Evolutionary conservation across 2,329 filamentous ascomycete species (phyloP), one percentile per base, ranked within the genome.

Genomic region (Fusarium kyushuense): DNA sequence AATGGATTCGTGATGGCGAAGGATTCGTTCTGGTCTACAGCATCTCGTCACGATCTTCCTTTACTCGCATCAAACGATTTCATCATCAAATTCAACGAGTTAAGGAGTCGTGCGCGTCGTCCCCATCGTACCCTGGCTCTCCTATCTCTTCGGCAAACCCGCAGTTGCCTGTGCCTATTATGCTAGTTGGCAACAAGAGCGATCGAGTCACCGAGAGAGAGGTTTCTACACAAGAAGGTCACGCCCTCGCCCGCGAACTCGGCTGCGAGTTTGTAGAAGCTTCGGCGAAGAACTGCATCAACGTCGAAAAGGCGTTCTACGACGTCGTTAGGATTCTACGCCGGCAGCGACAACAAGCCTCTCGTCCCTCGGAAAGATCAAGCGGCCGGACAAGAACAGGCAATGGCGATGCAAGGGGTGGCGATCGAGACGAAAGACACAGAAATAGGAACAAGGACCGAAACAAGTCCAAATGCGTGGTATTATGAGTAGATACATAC

Each of bases 131-230:
- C 74, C 89, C 90, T 10, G 91, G 91, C 65, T 93, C 91, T 25
- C 91, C 91, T 49, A 85, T 93, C 73, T 82, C 90, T 77, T 73
- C 88, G 73, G 80, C 83, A 76, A 80, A 79, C 78, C 82, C 87
- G 27, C 88, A 87, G 67, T 85, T 88, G 67, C 91, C 91, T 21
- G 93, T 96, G 17, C 96, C 96, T 46, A 93, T 99, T 75, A 98
- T 99, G 96, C 87, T 99, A 30, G 96, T 99, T 35, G 96, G 96
- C 71, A 98, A 99, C 85, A 99, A 99, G 84, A 97, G 93, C 82
- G 96, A 99, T 81, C 88, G 96, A 75, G 93, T 97, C 46, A 97
- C 95, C 29, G 96, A 98, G 82, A 89, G 96, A 70, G 95, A 97
- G 76, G 96, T 98, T 5, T 97, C 94, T 4, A 97, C 94, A 51